A percentile compares a stretch with the other conserved stretches of the same genome.
Conservation (phyloP, 495 filamentous ascomycete species). For the Penicillium desertorum region DNA sequence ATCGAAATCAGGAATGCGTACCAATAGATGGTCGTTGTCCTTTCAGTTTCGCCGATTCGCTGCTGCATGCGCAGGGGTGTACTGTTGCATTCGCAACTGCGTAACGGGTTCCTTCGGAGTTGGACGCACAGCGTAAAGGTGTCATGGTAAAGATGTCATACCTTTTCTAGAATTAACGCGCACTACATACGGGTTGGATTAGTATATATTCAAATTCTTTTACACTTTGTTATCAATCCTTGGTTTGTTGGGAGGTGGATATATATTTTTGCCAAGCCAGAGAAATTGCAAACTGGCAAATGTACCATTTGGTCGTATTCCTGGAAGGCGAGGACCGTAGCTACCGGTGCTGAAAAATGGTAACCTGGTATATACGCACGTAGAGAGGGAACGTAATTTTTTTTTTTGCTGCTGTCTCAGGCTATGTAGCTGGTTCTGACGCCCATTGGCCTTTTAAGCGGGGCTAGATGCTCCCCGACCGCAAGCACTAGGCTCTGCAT, state of each 20-base stretch:
- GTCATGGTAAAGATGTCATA: background rate
- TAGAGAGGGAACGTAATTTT: background rate
- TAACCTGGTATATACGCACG: background rate
- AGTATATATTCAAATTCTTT: background rate
- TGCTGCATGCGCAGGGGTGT: slow-evolving; percentile 4
- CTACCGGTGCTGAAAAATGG: background rate
- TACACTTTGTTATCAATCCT: background rate
- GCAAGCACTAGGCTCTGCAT: background rate
- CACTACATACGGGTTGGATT: background rate
- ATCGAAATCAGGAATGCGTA: slow-evolving; percentile 52
- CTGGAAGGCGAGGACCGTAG: background rate
- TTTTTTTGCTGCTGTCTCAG: background rate
- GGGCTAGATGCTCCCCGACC: background rate
- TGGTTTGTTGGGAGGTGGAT: background rate
- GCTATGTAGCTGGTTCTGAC: too few species aligned
- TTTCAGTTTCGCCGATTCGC: slow-evolving; percentile 1
- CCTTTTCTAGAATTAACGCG: slow-evolving; percentile 9
- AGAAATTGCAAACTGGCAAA: background rate
- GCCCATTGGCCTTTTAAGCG: background rate
- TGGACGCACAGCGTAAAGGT: slow-evolving; percentile 10
- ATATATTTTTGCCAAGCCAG: background rate
- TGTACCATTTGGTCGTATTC: background rate
- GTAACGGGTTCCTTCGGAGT: slow-evolving; percentile 6
- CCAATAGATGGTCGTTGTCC: slow-evolving; percentile 27
- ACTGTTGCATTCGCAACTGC: background rate